Conservation (phyloP, 2,329 filamentous ascomycete genomes). For the Arthrobotrys iridis region DNA sequence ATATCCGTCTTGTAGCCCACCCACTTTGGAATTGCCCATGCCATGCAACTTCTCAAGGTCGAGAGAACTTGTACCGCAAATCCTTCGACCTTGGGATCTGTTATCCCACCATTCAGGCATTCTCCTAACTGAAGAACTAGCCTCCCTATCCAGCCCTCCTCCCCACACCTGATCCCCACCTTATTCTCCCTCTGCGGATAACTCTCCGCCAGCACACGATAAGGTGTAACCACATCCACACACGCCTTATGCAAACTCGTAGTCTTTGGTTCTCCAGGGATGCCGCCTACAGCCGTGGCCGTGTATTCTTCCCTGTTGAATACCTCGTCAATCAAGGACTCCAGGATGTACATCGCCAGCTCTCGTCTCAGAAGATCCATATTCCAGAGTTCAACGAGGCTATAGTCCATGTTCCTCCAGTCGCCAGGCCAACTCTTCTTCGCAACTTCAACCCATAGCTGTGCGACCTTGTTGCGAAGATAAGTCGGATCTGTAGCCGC, state of each 20-base stretch:
- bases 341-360: constrained; percentile 85
- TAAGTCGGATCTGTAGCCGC: constrained; percentile 79
- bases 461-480: constrained; percentile 89
- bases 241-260: constrained; percentile 86
- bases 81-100: constrained; percentile 72
- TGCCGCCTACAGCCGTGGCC: constrained; percentile 63
- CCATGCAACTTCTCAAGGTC: constrained; percentile 79
- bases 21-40: constrained; percentile 82
- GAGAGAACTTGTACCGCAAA: constrained; percentile 81
- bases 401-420: constrained; percentile 93
- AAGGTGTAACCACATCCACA: constrained; percentile 91
- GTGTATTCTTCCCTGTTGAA: constrained; percentile 90
- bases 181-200: constrained; percentile 77
- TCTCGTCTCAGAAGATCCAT: constrained; percentile 75
- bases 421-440: constrained; percentile 92
- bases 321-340: constrained; percentile 91
- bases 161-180: constrained; percentile 76
- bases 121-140: constrained; percentile 77
- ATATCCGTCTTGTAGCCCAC: neutral
- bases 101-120: constrained; percentile 74
- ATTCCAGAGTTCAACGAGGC: constrained; percentile 82
- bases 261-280: constrained; percentile 73
- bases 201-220: constrained; percentile 76
- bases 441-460: constrained; percentile 93
- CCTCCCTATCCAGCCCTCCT: constrained; percentile 87